Base-by-base conservation (phyloP, 352 stramenopile species). In the Phytophthora boehmeriae region DNA sequence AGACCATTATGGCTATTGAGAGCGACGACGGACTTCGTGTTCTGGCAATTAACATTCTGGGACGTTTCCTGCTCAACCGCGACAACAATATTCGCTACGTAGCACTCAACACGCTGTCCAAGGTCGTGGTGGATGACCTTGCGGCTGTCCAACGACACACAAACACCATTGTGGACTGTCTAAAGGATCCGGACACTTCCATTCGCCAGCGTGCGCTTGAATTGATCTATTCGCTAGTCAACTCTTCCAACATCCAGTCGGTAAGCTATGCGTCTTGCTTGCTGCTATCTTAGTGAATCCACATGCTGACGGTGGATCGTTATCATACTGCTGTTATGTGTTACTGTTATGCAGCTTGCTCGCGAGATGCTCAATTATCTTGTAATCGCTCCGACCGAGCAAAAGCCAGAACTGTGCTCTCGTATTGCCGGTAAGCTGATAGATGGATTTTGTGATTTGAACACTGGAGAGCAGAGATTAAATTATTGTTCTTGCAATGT, bases 21-120 rank as follows among this genome's bases (percentile, higher is more conserved):
- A 98, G 89, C 70, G 97, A 99, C 73, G 97, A 94, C 56, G 95
- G 96, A 10, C 87, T 99, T 4, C 88, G 97, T 34, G 93, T 99
- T 20, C 79, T 99, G 30, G 97, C 97, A 23, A 96, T 99, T 56
- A 99, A 99, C 79, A 99, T 99, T 62, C 83, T 99, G 22, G 98
- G 98, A 46, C 91, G 97, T 32, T 99, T 99, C 68, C 66, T 99
- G 45, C 84, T 99, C 10, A 99, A 99, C 75, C 92, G 97, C 13
- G 98, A 99, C 86, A 99, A 99, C 79, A 99, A 99, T 75, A 99
- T 99, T 76, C 95, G 98, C 19, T 99, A 99, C 69, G 97, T 99
- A 30, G 98, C 97, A 27, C 83, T 99, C 19, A 99, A 99, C 63
- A 99, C 97, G 25, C 81, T 99, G 1, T 94, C 88, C 34, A 96